Evolutionary conservation across 1,284 basidiomycete genomes (phyloP), one percentile per base, ranked within the genome.

Genomic region (Afroboletus lepidellus): DNA sequence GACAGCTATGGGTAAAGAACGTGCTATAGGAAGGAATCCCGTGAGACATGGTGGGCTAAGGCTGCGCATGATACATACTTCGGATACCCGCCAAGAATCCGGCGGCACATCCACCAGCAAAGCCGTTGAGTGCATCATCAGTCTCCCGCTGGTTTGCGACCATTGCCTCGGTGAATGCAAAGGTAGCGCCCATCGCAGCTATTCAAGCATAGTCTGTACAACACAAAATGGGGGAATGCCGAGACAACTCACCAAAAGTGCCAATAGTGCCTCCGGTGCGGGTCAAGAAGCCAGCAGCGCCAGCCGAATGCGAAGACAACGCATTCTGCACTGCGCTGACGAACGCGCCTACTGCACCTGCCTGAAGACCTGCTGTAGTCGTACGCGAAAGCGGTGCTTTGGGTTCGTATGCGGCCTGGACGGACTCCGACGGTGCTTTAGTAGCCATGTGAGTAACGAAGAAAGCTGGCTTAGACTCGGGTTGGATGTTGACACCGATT

Each of bases 161-260:
- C 30, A 79, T 73, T 8, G 90, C 77, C 66, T 96, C 90, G 5
- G 90, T 90, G 63, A 87, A 83, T 16, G 92, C 88, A 69, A 91
- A 98, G 25, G 89, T 81, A 56, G 87, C 88, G 41, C 92, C 94
- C 84, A 96, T 90, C n/a, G 90, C 92, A 63, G 92, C 93, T 94
- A 58, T 56, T 43, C 55, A 50, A 53, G 36, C 25, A 46, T 20
- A 71, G 83, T 67, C 57, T 9, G 92, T 88, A 85, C 69, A 84
- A 67, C 72, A 90, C 81, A 16, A 84, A 89, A 65, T 15, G 91
- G 87, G 7, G 89, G 90, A 88, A 46, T 81, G 88, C 59, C 86
- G 76, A 46, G 89, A 89, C 55, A n/a, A 75, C 71, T 93, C 79
- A 72, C 94, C 94, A 71, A 88, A 79, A n/a, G 92, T 93, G 60